phyloP scores from a whole-genome alignment of 495 filamentous ascomycete species.

The Penicillium robsamsonii region DNA sequence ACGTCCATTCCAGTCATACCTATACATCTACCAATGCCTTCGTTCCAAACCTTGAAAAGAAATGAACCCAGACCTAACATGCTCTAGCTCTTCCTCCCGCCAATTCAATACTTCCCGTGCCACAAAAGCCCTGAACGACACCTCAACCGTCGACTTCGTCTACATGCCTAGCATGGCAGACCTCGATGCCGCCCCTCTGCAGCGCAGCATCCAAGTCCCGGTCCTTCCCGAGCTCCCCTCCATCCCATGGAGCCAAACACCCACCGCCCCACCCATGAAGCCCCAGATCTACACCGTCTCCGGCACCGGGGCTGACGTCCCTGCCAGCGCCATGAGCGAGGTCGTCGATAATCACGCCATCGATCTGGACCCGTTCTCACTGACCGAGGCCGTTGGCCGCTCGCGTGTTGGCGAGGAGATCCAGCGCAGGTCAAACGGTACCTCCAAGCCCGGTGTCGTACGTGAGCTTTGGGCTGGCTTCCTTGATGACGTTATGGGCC shows the following conservation, averaged over 20 bases:
- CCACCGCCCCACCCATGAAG: constrained; percentile 44
- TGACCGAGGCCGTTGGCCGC: constrained; percentile 51
- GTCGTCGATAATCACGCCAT: constrained; percentile 56
- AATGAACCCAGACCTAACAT: constrained; percentile 21
- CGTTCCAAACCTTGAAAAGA: background rate
- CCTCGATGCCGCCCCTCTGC: constrained; percentile 33
- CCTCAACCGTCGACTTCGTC: constrained; percentile 62
- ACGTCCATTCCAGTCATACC: background rate
- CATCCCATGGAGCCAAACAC: constrained; percentile 22
- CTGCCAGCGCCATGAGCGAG: constrained; percentile 56
- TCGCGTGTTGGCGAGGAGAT: constrained; percentile 43
- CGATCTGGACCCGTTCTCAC: constrained; percentile 57
- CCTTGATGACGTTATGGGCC: constrained; percentile 58
- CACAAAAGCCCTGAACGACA: constrained; percentile 54
- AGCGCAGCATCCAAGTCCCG: constrained; percentile 46
- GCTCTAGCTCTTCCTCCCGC: constrained; percentile 36
- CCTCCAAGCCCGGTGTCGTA: constrained; percentile 38
- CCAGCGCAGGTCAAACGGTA: constrained; percentile 23
- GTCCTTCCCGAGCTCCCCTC: constrained; percentile 51
- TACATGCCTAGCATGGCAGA: constrained; percentile 56
- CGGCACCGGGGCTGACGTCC: constrained; percentile 51
- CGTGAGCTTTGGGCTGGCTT: constrained; percentile 54
- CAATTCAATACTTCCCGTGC: constrained; percentile 60
- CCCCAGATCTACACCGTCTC: constrained; percentile 57
- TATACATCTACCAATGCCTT: background rate